Evolutionary conservation across 1,139 yeast genomes (phyloP).

Genomic region (Citeromyces hawaiiensis): DNA sequence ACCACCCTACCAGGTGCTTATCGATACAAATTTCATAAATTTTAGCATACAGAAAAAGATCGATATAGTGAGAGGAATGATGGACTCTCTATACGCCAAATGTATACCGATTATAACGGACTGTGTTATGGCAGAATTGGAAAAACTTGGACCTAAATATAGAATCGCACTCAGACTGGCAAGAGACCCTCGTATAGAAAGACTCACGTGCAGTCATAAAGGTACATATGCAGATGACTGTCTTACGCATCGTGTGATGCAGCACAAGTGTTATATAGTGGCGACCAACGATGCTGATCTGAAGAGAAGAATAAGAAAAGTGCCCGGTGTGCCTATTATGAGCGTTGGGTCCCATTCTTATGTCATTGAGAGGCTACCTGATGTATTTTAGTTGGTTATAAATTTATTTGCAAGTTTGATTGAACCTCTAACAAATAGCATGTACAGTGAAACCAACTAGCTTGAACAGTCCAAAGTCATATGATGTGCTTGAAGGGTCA

Average conservation of each 20-base stretch:
- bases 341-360: conserved; percentile 91
- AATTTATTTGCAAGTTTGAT: background rate
- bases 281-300: conserved; percentile 98
- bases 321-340: conserved; percentile 94
- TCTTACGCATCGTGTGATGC: conserved; percentile 80
- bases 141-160: conserved; percentile 87
- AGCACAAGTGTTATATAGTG: conserved; percentile 91
- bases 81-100: conserved; percentile 90
- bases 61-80: conserved; percentile 86
- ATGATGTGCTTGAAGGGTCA: too few species aligned
- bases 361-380: conserved; percentile 89
- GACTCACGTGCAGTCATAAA: conserved; percentile 80
- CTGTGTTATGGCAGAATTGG: conserved; percentile 96
- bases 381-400: conserved; percentile 45
- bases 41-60: conserved; percentile 91
- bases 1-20: conserved; percentile 91
- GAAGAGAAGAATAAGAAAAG: conserved; percentile 85
- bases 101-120: conserved; percentile 94
- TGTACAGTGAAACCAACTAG: too few species aligned
- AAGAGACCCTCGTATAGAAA: conserved; percentile 80
- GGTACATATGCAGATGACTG: conserved; percentile 99
- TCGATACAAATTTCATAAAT: conserved; percentile 94
- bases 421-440: too few species aligned
- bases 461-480: too few species aligned
- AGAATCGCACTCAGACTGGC: conserved; percentile 88